Evolutionary conservation across 768 basidiomycete species (phyloP), one percentile per base, ranked within the genome.

Genomic region (Austroboletus eburneus): DNA sequence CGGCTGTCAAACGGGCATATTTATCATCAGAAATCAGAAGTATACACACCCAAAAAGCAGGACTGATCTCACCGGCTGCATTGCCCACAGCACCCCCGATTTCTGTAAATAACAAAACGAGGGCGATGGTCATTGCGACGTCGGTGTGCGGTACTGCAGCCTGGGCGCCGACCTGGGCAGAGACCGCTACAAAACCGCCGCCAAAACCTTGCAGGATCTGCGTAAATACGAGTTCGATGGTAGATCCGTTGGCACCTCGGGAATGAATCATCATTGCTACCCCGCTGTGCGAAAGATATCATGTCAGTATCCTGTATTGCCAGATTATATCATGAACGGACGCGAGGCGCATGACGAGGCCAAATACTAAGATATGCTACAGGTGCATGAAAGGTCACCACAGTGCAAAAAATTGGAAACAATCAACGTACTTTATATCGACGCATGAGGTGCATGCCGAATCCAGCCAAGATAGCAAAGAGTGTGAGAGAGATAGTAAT

Each of bases 201-300:
- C 87, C 87, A 9, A 82, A 67, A 39, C 86, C 87, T 65, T 87
- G 86, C 14, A 90, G 69, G 41, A 87, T 63, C 54, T 90, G 87
- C 18, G 76, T 79, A 65, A 77, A 71, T 4, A 87, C 80, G 23
- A 87, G 71, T 51, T 79, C 77, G 2, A 71, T 72, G 27, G 74
- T 70, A 25, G 72, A 76, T 1, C 71, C 77, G 29, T 78, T 68
- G 3, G 82, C 77, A 13, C 84, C 84, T 16, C 81, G 76, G 5
- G 85, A 81, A 55, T 78, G 77, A 50, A 88, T 77, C 85, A 87
- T 87, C 21, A 85, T 64, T 9, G 75, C 77, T 16, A 80, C 79
- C 9, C 84, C 87, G 20, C 74, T 76, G 52, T 38, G n/a, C 6
- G 8, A 29, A 29, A 29, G 29, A 29, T 33, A 14, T 33, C 21